Evolutionary conservation across 2,329 filamentous ascomycete genomes (phyloP), one percentile per base, ranked within the genome.

Genomic region (Trichoderma endophyticum): DNA sequence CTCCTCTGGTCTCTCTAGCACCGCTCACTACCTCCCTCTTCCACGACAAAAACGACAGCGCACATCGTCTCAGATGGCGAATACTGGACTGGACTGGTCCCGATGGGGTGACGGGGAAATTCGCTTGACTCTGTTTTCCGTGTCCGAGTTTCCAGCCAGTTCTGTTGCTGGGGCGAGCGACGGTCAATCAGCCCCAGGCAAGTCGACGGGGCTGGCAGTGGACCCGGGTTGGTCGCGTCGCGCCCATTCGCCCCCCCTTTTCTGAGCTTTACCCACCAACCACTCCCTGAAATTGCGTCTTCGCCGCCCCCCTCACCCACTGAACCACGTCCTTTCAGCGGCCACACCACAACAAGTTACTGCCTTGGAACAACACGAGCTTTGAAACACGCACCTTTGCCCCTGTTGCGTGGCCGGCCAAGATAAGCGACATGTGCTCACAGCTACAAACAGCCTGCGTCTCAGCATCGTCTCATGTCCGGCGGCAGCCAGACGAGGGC

Each of bases 211-310:
- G 18, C 74, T 72, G 74, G 74, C 70, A 71, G 73, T 74, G 74
- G 74, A 72, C 56, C 70, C 72, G 61, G 73, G 75, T 75, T 76
- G 76, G 75, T 73, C 70, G 72, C 64, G 73, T 74, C 71, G 72
- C 72, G 70, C 73, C 72, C 72, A 62, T 70, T 66, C 62, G 69
- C 69, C 72, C 72, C 71, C 72, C 62, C 57, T 72, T 72, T 72
- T 69, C 48, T 56, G 56, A 63, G 65, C 69, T 21, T 62, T 72
- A 72, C 71, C 74, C 73, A 75, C 73, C 71, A 70, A 70, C 74
- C 75, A 74, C 71, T 75, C 72, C 73, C 71, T 75, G 73, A 77
- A 77, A 76, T 78, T 76, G 73, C 73, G 67, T 74, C 70, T 74
- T 72, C 60, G 71, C 66, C 72, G 73, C 73, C 74, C 75, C 68